Base-by-base conservation (phyloP, 306 rosid species). In the Canavalia gladiata region DNA sequence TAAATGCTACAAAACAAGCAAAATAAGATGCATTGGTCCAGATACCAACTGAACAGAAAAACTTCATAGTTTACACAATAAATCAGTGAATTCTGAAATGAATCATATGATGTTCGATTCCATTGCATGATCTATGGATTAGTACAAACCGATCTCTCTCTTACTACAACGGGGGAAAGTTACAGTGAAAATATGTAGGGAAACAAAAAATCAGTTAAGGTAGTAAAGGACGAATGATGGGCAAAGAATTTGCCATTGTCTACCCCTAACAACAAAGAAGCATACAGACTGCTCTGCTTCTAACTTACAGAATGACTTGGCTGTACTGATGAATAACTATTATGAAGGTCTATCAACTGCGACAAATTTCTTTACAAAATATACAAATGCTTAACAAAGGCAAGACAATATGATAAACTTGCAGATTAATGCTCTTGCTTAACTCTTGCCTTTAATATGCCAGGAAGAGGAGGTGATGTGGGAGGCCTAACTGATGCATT, bases 401-500 rank as follows among this genome's bases (percentile, higher is more conserved):
- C 65, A 67, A 39, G 84, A 76, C 45, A 52, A 42, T 71, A 41
- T 58, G 82, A 47, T 80, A 45, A 68, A 41, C 35, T 73, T 73
- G 71, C 60, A 52, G 43, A 78, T 83, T 69, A 89, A 74, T 91
- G 95, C 86, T 95, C 99, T 65, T 95, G 95, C 89, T 95, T 95
- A 68, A 90, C 90, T 2, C 99, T 95, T 42, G 97, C 95, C 86
- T 95, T 95, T 74, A 95, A 85, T 82, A 95, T 95, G 80, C 99
- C 99, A 0, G 99, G 99, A 49, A 93, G 90, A 68, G 99, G 98
- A 5, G 97, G 97, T 10, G 98, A 95, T 75, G 92, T 82, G 49
- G 99, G 97, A 82, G 86, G 87, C 90, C 94, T 87, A 66, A 86
- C 72, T 0, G 93, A 84, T 37, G 88, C 75, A 72, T 83, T 83